Base-by-base conservation (phyloP, 2,329 filamentous ascomycete genomes). In the Aspergillus fructus region DNA sequence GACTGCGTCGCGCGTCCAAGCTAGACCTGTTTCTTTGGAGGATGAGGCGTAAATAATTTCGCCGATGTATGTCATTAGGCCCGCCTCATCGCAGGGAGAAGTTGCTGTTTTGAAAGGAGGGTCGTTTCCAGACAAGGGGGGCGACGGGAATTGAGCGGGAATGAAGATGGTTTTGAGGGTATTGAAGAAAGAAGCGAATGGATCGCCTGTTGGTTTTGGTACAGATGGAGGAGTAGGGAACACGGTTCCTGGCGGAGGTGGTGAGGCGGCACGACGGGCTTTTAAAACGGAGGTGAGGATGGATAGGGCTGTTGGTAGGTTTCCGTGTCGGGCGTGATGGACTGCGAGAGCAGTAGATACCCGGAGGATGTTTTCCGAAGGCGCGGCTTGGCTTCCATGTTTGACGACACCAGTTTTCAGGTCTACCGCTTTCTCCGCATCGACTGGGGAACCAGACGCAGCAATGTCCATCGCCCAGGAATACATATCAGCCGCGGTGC, bases 1-100 rank as follows among this genome's bases (percentile, higher is more conserved):
- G 33, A 96, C 91, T 24, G 89, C 92, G 61, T 96, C 91, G 55
- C 91, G 85, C 1, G 93, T 96, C 93, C 93, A 97, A 5, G 87
- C 86, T 2, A 97, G 80, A 0, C 92, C 93, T 59, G 89, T 87
- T 49, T 90, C 86, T 17, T 73, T 78, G 17, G 79, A 76, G n/a
- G 83, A 82, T 4, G 83, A 84, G 0, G 90, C 85, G 73, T 89
- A 97, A 33, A 97, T 82, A 51, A 97, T 96, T 76, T 97, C 93
- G 58, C 93, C 93, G 61, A 97, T 93, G 74, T 96, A 94, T 23
- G 92, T 83, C 80, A 91, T 92, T 13, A 97, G 76, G 0, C 86
- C 91, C 3, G 92, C 91, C 74, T 97, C 93, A 63, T 94, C 89
- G 73, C 93, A 97, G 39, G 84, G 82, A 62, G 90, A 85, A 27